phyloP scores from a whole-genome alignment of 2,329 filamentous ascomycete species.

The Cyphellophora attinorum region DNA sequence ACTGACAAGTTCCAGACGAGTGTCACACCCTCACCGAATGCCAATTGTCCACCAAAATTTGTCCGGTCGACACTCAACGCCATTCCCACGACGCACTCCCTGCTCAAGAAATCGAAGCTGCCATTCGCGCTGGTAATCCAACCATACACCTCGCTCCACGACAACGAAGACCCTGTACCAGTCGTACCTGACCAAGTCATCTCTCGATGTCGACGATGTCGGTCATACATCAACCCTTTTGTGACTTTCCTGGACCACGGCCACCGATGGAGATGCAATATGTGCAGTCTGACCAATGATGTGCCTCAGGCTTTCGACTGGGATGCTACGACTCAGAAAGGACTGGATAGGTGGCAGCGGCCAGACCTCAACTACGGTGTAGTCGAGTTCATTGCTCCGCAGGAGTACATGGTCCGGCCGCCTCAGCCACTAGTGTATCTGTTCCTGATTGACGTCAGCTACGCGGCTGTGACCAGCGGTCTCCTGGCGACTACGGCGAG shows the following conservation, averaged over 20 bases:
- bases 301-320: conserved; percentile 99
- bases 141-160: conserved; percentile 86
- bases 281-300: conserved; percentile 98
- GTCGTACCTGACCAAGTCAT: conserved; percentile 96
- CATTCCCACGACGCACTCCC: conserved; percentile 80
- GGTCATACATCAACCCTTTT: conserved; percentile 96
- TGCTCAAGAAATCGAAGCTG: conserved; percentile 93
- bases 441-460: conserved; percentile 92
- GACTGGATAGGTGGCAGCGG: conserved; percentile 82
- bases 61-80: conserved; percentile 92
- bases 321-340: conserved; percentile 87
- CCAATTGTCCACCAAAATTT: conserved; percentile 90
- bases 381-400: conserved; percentile 92
- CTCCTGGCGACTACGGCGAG: conserved; percentile 85
- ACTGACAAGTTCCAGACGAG: conserved; percentile 56
- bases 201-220: conserved; percentile 86
- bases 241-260: conserved; percentile 94
- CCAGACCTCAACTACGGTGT: conserved; percentile 93
- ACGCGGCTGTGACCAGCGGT: conserved; percentile 77
- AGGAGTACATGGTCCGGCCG: conserved; percentile 98
- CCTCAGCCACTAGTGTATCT: conserved; percentile 92
- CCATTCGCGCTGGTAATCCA: conserved; percentile 94
- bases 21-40: conserved; percentile 79
- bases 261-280: conserved; percentile 97
- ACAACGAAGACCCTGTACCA: conserved; percentile 81